Base-by-base conservation (phyloP, 2,329 filamentous ascomycete species). In the Nectriaceae sp. region DNA sequence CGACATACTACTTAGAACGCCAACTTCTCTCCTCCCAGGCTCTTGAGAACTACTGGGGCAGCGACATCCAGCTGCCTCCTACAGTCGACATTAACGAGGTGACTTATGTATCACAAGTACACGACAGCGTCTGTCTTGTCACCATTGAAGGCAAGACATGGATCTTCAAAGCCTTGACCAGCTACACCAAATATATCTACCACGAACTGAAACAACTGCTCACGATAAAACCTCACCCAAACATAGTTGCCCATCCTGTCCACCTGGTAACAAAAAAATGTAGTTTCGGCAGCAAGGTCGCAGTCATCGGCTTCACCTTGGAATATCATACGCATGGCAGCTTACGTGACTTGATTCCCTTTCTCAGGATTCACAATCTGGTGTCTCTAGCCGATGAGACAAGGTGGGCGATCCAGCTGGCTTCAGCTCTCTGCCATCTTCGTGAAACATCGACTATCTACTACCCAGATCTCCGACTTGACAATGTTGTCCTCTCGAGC, bases 91-190 rank as follows among this genome's bases (percentile, higher is more conserved):
- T 85, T 26, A 64, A 63, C 42, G 65, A 74, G 16, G 62, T 85
- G n/a, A 67, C 72, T 33, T 74, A 83, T 40, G 59, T 79, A 50
- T 70, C 70, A 18, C 77, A 84, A 62, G 65, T 84, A 16, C 78
- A 84, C 54, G 82, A 85, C 58, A 83, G 80, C 51, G 77, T 84
- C 38, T 82, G 77, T 47, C 67, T 83, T 13, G 79, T 84, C 38
- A 66, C 68, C 24, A 69, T 78, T 35, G 54, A 66, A 18, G 68
- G 64, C 5, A 57, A 67, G 40, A 62, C 70, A 3, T 78, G 75
- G 70, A 76, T 83, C 47, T 75, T 85, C 65, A 85, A 85, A 61
- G 78, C 79, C 3, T 62, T 84, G 36, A 78, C 77, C 3, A 80
- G 77, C 64, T 76, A 75, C 53, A 73, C 78, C 50, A 83, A 83